phyloP scores from a whole-genome alignment of 805 yeast species.

The Metahyphopichia silvanorum region DNA sequence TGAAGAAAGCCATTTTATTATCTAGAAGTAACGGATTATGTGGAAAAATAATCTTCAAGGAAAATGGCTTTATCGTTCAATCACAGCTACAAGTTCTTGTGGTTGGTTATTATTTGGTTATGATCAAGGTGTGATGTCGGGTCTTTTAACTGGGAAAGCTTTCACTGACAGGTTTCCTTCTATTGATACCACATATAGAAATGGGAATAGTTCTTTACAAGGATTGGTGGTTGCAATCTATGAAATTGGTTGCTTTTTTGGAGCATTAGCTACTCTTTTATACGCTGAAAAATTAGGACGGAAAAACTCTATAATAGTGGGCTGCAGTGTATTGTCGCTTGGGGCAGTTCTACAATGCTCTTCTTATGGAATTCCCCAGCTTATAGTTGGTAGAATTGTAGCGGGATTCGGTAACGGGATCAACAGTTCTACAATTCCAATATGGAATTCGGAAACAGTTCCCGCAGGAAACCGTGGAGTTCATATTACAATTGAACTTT shows the following conservation, averaged over 20 bases:
- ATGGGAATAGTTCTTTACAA: constrained; percentile 39
- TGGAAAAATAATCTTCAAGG: constrained; percentile 1
- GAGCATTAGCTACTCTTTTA: constrained; percentile 62
- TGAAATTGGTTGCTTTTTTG: constrained; percentile 71
- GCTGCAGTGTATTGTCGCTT: constrained; percentile 54
- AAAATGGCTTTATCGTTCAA: constrained; percentile 3
- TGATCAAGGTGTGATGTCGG: constrained; percentile 78
- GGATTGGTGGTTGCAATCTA: constrained; percentile 66
- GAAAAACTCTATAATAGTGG: constrained; percentile 56
- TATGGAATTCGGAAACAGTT: constrained; percentile 77
- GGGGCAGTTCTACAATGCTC: constrained; percentile 66
- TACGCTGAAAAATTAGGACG: constrained; percentile 67
- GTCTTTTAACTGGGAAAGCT: constrained; percentile 46
- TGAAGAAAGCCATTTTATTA: no score
- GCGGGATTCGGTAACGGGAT: constrained; percentile 78
- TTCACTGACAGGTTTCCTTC: constrained; percentile 41
- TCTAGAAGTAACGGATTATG: no score
- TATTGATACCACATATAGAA: constrained; percentile 13
- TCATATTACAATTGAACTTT: constrained; percentile 67
- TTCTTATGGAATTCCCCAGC: constrained; percentile 54
- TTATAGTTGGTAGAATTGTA: constrained; percentile 66
- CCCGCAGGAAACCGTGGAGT: constrained; percentile 65
- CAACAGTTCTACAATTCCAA: constrained; percentile 77
- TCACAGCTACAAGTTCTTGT: constrained; percentile 21
- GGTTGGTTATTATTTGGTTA: constrained; percentile 74